Evolutionary conservation across 129 eudicot species (phyloP), one percentile per base, ranked within the genome.

Genomic region (Silybum marianum): DNA sequence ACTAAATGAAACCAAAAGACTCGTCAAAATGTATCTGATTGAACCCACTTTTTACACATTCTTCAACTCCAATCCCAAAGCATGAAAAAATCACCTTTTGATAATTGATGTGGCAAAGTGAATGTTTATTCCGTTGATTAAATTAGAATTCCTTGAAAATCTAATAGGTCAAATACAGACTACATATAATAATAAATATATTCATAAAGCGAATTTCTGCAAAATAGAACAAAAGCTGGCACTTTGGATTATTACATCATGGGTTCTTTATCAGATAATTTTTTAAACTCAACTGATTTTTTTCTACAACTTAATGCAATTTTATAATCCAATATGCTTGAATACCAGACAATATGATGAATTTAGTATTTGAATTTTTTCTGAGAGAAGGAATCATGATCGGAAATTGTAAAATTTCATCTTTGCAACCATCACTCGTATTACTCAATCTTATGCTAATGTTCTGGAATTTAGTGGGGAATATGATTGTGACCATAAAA

Each of bases 81-180:
- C 69, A 10, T 65, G 18, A 65, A 65, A 54, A 11, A 22, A 22
- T 22, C 69, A 9, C 69, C 30, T 65, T 65, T 23, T 70, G 38
- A 28, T 28, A 71, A 72, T 38, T 72, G 58, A 40, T 79, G 54
- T 11, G 7, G 19, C 8, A 26, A 70, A 65, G 32, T 19, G 39
- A 67, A 78, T 3, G 65, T 67, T 24, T 67, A 69, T 70, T 13
- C 51, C 54, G 6, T 70, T 9, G 58, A 42, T 74, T 72, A 73
- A 0, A 39, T 71, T 42, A 25, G 3, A 72, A 71, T n/a, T 71
- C 28, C 65, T 21, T 75, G 18, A 12, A 62, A 72, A 7, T 72
- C 22, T 39, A 28, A 78, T 3, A 14, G 75, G 73, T 83, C 40
- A 78, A 9, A 62, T 65, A 83, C 28, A 77, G 30, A 63, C 77